Conservation (phyloP, 345 rosid genomes). For the Camelina laxa region DNA sequence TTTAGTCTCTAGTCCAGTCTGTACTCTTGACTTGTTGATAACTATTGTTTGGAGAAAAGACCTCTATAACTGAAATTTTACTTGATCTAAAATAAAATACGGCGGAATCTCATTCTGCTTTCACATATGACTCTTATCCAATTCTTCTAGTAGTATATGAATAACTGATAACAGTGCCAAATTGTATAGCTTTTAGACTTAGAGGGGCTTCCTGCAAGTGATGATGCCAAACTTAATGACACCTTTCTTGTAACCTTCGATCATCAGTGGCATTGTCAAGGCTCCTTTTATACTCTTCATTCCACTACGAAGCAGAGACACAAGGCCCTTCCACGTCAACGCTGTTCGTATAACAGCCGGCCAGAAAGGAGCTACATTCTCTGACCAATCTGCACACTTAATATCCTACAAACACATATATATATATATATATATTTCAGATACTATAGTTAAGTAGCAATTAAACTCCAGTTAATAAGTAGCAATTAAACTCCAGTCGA, state of each 20-base stretch:
- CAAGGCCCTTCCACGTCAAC: constrained; percentile 80
- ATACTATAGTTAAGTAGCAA: background rate
- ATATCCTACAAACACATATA: constrained; percentile 56
- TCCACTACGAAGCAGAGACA: constrained; percentile 74
- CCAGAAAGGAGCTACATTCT: constrained; percentile 88
- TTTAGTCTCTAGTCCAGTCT: no score
- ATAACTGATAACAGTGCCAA: background rate
- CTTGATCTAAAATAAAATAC: no score
- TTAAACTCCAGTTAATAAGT: background rate
- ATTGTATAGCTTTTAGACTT: constrained; percentile 16
- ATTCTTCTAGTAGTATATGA: background rate
- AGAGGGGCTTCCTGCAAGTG: constrained; percentile 73
- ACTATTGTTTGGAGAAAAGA: no score
- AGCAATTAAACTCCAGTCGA: background rate
- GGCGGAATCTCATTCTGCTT: no score
- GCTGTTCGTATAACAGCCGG: constrained; percentile 86
- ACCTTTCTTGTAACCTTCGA: constrained; percentile 84
- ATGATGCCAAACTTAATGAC: constrained; percentile 78
- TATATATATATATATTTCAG: background rate
- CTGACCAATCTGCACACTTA: constrained; percentile 86
- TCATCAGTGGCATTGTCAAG: constrained; percentile 88
- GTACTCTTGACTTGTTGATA: no score
- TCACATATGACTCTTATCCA: constrained; percentile 8
- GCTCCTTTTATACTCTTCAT: constrained; percentile 83
- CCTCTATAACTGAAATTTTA: no score